Evolutionary conservation across 1,139 yeast species (phyloP), one percentile per base, ranked within the genome.

Genomic region (Blastobotrys aristatus): DNA sequence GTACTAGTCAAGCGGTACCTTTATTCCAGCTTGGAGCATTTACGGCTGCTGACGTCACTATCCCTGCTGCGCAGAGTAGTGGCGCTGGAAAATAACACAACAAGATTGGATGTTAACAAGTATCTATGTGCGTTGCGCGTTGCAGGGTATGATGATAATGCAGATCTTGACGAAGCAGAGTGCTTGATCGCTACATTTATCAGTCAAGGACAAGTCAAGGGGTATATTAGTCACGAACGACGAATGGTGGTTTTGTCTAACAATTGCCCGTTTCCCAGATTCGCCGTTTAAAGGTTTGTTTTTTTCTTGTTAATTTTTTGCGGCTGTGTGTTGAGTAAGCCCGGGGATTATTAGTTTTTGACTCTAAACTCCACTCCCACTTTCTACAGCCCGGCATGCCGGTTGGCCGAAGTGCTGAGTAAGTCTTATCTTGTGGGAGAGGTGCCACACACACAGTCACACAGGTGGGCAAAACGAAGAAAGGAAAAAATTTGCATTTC

Each of bases 201-300:
- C 16, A 71, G 74, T 44, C 67, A 66, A 38, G 86, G 87, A 10
- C 69, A 68, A 48, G 71, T 89, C 50, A 88, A 85, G 66, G 97
- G 97, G 1, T 90, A 89, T 64, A 68, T 90, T 21, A 84, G 95
- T 6, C 94, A 87, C 60, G 76, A 80, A 14, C 79, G 84, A 57
- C 71, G 79, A 47, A 84, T 86, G 50, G 70, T 89, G 26, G 96
- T 90, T 14, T 67, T 90, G 49, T 83, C 95, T 56, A 86, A 84
- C 62, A 76, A 73, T 24, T 77, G 77, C 27, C 82, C 96, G 2
- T 90, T 90, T 61, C 95, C 94, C 13, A 21, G 6, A n/a, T 37
- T 18, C 22, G 29, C 17, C n/a, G 30, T 14, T 8, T 11, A n/a
- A 29, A 22, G 35, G 13, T 14, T 14, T 11, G 4, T 24, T 34